Evolutionary conservation across 768 basidiomycete genomes (phyloP).

Genomic region (Russula brevipes): DNA sequence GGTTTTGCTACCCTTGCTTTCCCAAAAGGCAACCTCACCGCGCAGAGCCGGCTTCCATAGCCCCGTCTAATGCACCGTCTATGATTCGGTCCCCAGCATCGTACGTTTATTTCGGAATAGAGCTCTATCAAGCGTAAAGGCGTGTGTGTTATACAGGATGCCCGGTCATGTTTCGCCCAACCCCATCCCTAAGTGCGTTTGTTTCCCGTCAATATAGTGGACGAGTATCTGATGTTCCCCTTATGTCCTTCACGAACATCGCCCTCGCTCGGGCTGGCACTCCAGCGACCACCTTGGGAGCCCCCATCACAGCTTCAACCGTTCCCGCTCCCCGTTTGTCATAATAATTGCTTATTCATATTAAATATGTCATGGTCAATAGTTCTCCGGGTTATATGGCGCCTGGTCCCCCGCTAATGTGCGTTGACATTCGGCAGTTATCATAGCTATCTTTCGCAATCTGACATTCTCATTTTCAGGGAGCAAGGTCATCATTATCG

Average conservation of each 20-base stretch:
- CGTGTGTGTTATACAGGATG: neutral
- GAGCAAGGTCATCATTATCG: slow-evolving; percentile 27
- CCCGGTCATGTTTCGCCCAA: slow-evolving; percentile 2
- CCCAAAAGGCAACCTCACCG: slow-evolving; percentile 5
- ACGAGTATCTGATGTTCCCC: neutral
- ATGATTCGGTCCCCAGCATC: neutral
- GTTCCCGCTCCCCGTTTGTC: neutral
- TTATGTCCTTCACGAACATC: neutral
- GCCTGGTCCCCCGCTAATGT: slow-evolving; percentile 1
- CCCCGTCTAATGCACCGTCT: slow-evolving; percentile 1
- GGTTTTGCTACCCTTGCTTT: neutral
- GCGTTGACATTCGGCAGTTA: neutral
- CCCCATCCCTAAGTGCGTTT: slow-evolving; percentile 10
- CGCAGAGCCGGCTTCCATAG: neutral
- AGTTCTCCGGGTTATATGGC: neutral
- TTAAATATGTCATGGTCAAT: neutral
- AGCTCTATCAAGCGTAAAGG: neutral
- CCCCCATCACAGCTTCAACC: neutral
- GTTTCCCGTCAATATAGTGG: neutral
- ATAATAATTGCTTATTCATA: neutral
- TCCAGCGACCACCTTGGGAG: neutral
- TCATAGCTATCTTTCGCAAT: neutral
- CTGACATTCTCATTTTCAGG: slow-evolving; percentile 5
- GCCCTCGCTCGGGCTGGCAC: neutral
- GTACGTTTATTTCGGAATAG: slow-evolving; percentile 1